Percentiles rank a stretch among this genome's conserved stretches.
Evolutionary conservation across 2,329 filamentous ascomycete genomes (phyloP).

Genomic region (Sphaerostilbella broomeana): DNA sequence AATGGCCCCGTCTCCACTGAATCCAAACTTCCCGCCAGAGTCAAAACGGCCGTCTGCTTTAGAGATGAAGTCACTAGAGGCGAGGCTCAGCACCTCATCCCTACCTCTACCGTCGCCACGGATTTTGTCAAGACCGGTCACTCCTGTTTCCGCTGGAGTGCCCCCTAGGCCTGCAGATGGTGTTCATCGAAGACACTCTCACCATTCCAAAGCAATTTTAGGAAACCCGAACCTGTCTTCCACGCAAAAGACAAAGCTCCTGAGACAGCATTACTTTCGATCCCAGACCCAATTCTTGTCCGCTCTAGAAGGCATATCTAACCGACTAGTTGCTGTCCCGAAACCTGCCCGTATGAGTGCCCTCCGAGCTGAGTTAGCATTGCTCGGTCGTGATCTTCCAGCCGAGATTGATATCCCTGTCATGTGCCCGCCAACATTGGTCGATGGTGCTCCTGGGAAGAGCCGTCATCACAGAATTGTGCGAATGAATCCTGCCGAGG

Average conservation of each 20-base stretch:
- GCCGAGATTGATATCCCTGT: constrained; percentile 79
- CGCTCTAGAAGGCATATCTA: constrained; percentile 77
- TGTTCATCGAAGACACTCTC: constrained; percentile 54
- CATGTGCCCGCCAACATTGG: constrained; percentile 68
- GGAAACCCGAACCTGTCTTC: constrained; percentile 56
- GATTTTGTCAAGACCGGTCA: constrained; percentile 46
- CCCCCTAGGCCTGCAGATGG: constrained; percentile 39
- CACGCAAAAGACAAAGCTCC: constrained; percentile 61
- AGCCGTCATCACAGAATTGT: constrained; percentile 79
- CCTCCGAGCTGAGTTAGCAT: constrained; percentile 69
- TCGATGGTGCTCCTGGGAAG: constrained; percentile 65
- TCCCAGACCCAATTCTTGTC: constrained; percentile 75
- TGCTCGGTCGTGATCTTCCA: constrained; percentile 74
- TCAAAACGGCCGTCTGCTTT: constrained; percentile 43
- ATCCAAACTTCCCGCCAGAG: constrained; percentile 29
- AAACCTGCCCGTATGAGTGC: constrained; percentile 77
- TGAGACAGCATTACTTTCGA: constrained; percentile 77
- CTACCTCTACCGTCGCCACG: constrained; percentile 56
- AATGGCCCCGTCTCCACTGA: constrained; percentile 18
- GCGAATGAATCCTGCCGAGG: constrained; percentile 74
- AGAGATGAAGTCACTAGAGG: constrained; percentile 49
- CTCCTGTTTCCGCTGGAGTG: constrained; percentile 51
- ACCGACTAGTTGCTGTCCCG: constrained; percentile 73
- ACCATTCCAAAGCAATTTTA: constrained; percentile 49
- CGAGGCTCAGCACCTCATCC: constrained; percentile 61